Evolutionary conservation across 768 basidiomycete species (phyloP), one percentile per base, ranked within the genome.

Genomic region (Pulveroboletus sp.): DNA sequence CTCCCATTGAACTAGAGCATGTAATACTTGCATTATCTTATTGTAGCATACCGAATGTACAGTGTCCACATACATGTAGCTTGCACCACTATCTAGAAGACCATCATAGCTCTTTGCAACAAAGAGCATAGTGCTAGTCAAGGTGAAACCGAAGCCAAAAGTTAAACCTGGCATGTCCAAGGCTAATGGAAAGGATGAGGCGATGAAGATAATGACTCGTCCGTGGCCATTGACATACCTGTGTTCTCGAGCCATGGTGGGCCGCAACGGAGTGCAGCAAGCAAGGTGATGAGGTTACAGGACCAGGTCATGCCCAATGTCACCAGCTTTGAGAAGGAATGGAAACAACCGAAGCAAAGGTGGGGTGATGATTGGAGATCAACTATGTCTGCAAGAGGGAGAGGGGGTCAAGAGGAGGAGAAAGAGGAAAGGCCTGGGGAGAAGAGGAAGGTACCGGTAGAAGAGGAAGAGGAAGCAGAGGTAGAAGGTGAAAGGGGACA

Each of bases 251-350:
- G 45, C n/a, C 65, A 58, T 27, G 41, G 40, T 1, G 60, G 63
- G 14, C 50, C 48, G 66, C 21, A 73, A 69, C 82, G 75, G 57
- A 72, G 68, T 55, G 92, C 74, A 60, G 80, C 71, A 51, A 82
- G 60, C 66, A 79, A 69, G 45, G 81, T 79, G 9, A 71, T 64
- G 4, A 66, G 69, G 35, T 56, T 81, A 40, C 72, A 70, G 37
- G 70, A 77, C 8, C 69, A 71, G 43, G 71, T 92, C 48, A 91
- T 92, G 83, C 90, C 90, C 0, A 90, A 93, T 55, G 73, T 90
- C 3, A 55, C 83, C 34, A 78, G 72, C 48, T 92, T 75, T 58
- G 80, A 90, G 62, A 77, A 78, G 56, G 84, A 92, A 69, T 73
- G 79, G 72, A 78, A 78, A 55, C 67, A 61, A 44, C 57, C 50